Evolutionary conservation across 1,284 basidiomycete species (phyloP).

Genomic region (Tremellales sp.): DNA sequence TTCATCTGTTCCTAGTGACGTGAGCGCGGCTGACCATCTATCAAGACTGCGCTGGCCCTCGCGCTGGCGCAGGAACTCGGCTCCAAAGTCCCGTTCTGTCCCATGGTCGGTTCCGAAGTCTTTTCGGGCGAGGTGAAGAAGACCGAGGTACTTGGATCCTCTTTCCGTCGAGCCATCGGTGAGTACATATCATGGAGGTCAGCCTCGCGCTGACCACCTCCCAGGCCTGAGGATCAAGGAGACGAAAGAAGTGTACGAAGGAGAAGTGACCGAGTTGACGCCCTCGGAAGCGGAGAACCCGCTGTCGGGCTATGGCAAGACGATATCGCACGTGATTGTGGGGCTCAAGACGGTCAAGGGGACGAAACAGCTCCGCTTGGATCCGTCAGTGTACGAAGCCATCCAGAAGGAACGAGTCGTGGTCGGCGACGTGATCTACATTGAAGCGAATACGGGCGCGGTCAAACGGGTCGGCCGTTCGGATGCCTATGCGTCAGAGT

Average conservation of each 20-base stretch:
- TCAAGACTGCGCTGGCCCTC: conserved; percentile 91
- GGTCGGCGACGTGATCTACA: conserved; percentile 95
- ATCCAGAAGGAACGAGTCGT: conserved; percentile 97
- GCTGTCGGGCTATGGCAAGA: conserved; percentile 95
- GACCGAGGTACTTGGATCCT: conserved; percentile 96
- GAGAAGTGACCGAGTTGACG: conserved; percentile 95
- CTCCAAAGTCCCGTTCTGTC: conserved; percentile 92
- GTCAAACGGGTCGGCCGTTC: conserved; percentile 98
- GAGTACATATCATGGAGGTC: conserved; percentile 39
- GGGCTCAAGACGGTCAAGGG: conserved; percentile 97
- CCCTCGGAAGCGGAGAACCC: conserved; percentile 95
- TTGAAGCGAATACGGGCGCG: conserved; percentile 89
- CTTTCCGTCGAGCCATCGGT: conserved; percentile 94
- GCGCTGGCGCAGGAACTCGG: conserved; percentile 93
- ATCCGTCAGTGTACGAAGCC: conserved; percentile 94
- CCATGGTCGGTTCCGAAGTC: conserved; percentile 96
- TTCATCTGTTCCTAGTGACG: not conserved
- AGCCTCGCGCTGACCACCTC: conserved; percentile 5
- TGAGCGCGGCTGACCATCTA: conserved; percentile 49
- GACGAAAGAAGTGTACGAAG: conserved; percentile 98
- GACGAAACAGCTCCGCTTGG: conserved; percentile 93
- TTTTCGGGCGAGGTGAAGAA: conserved; percentile 98
- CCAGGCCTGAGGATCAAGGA: conserved; percentile 92
- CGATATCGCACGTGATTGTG: conserved; percentile 93
- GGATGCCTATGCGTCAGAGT: conserved; percentile 97